phyloP scores from a whole-genome alignment of 1,284 basidiomycete genomes.

The Bjerkandera adusta region DNA sequence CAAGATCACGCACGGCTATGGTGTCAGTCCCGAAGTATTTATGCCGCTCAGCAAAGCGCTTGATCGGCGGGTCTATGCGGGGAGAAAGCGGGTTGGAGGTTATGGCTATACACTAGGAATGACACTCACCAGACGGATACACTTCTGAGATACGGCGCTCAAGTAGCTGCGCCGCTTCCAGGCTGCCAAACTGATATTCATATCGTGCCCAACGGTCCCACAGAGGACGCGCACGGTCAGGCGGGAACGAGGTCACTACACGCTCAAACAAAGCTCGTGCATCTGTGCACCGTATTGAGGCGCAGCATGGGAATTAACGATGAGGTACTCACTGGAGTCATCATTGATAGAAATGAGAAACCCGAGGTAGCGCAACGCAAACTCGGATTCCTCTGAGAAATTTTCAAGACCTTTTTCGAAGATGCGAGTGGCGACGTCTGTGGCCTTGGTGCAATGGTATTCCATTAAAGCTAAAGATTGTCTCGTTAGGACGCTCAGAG shows the following conservation, averaged over 20 bases:
- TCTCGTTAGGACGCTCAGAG: too few species aligned
- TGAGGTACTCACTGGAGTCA: constrained; percentile 73
- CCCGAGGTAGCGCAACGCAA: constrained; percentile 85
- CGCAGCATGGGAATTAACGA: constrained; percentile 5
- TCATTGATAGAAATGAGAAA: constrained; percentile 97
- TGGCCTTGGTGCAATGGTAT: constrained; percentile 91
- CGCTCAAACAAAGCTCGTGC: constrained; percentile 95
- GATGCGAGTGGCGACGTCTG: constrained; percentile 84
- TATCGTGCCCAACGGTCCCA: constrained; percentile 97
- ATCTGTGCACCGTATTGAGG: constrained; percentile 48
- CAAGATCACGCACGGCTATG: constrained; percentile 87
- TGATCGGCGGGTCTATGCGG: constrained; percentile 77
- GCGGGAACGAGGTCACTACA: constrained; percentile 74
- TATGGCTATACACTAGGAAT: too few species aligned
- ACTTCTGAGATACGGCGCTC: constrained; percentile 87
- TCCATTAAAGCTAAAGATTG: constrained; percentile 90
- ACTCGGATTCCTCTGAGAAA: constrained; percentile 84
- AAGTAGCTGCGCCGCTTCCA: constrained; percentile 86
- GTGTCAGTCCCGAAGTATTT: constrained; percentile 88
- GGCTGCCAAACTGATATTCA: constrained; percentile 93
- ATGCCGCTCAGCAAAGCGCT: constrained; percentile 88
- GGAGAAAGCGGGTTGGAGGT: constrained; percentile 8
- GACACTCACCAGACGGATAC: constrained; percentile 73
- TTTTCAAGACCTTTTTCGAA: constrained; percentile 93
- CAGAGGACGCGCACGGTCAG: constrained; percentile 80